These are phyloP conservation scores for Fusarium floridanum DNA, from an alignment of 2,329 filamentous ascomycete genomes.

Conservation along the genomic window DNA sequence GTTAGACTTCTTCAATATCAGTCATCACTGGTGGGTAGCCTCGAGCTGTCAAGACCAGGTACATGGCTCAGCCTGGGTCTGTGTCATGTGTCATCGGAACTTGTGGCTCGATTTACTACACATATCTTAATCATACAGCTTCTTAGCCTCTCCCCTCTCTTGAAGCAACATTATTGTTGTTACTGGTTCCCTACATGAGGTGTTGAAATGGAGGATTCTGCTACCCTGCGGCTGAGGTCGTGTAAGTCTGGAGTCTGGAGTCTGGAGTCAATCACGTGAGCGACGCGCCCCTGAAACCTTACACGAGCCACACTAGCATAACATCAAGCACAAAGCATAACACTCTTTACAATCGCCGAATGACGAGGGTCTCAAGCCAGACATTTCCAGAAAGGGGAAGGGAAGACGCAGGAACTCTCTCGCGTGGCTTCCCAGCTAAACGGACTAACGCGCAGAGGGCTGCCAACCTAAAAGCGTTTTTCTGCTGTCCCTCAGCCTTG, in stretches of 20 bases:
- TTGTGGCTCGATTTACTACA: background rate
- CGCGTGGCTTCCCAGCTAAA: constrained; percentile 16
- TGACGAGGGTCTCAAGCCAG: background rate
- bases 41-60: constrained; percentile 6
- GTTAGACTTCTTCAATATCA: constrained; percentile 13
- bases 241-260: constrained; percentile 5
- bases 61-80: background rate
- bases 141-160: background rate
- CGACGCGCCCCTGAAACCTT: background rate
- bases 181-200: background rate
- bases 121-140: background rate
- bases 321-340: background rate
- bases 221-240: constrained; percentile 5
- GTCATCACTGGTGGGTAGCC: background rate
- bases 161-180: background rate
- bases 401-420: background rate
- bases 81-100: background rate
- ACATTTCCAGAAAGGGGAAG: constrained; percentile 7
- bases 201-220: background rate
- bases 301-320: background rate
- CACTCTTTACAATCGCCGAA: background rate
- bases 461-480: constrained; percentile 14
- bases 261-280: constrained; percentile 18
- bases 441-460: constrained; percentile 2
- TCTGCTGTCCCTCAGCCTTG: constrained; percentile 22